Conservation (phyloP, 2,329 filamentous ascomycete genomes). For the Diaporthe nobilis region DNA sequence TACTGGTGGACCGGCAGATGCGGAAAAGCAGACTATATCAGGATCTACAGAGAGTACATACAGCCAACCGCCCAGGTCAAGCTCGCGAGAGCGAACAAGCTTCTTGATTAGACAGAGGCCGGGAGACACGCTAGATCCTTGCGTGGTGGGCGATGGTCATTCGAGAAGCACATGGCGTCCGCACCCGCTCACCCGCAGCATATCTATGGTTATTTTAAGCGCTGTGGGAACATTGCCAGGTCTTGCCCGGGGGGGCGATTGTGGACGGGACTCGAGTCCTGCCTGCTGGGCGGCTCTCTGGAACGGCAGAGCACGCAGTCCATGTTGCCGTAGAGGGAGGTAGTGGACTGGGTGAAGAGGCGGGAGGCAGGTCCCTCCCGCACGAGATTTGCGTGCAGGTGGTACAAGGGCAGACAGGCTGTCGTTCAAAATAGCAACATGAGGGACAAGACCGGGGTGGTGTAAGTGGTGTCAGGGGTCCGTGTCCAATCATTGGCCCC, state of each 20-base stretch:
- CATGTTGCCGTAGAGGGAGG: background rate
- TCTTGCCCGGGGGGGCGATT: background rate
- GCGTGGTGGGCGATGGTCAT: slow-evolving; percentile 29
- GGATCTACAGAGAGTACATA: slow-evolving; percentile 14
- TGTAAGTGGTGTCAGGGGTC: slow-evolving; percentile 33
- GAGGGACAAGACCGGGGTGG: background rate
- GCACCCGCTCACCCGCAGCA: slow-evolving; percentile 36
- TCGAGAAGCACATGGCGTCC: slow-evolving; percentile 35
- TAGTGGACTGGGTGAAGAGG: background rate
- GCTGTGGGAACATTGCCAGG: slow-evolving; percentile 26
- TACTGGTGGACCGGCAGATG: slow-evolving; percentile 5
- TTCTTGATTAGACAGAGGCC: slow-evolving; percentile 30
- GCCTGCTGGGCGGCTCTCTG: slow-evolving; percentile 19
- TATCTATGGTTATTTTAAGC: slow-evolving; percentile 35
- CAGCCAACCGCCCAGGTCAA: slow-evolving; percentile 33
- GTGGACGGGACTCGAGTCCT: background rate
- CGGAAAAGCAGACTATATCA: slow-evolving; percentile 35
- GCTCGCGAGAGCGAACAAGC: slow-evolving; percentile 4
- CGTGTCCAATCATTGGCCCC: slow-evolving; percentile 46
- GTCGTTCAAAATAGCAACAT: slow-evolving; percentile 30
- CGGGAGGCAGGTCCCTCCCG: background rate
- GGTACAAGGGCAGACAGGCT: slow-evolving; percentile 6
- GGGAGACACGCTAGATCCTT: slow-evolving; percentile 9
- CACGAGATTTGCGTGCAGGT: background rate
- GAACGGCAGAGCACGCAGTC: background rate